Base-by-base conservation (phyloP, 2,329 filamentous ascomycete species). In the Sporothrix globosa region DNA sequence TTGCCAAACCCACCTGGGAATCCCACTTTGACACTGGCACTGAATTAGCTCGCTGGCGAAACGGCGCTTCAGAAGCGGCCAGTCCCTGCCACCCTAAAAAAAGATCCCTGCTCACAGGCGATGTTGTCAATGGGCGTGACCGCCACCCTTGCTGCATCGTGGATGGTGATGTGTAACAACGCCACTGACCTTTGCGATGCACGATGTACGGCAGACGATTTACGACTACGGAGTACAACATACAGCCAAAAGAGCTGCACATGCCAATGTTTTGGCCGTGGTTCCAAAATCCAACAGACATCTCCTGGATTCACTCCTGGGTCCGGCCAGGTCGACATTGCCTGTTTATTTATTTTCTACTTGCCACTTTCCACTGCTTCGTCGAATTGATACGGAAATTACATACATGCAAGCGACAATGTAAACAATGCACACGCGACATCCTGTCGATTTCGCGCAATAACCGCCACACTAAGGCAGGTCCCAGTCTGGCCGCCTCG, bases 381-480 rank as follows among this genome's bases (percentile, higher is more conserved):
- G 34, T 27, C 14, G 27, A 27, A 27, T 58, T 39, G 54, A n/a
- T 21, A 11, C 11, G 1, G 9, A 54, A n/a, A n/a, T 39, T 39
- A 3, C 30, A 30, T 30, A 5, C 30, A 30, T 30, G 30, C 30
- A 30, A 3, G 30, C 30, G 30, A 30, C 30, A 30, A 30, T 3
- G 54, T 58, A 58, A 58, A 56, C 27, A 56, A 56, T 39, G 27
- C 27, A 27, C 7, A 58, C 34, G 30, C 54, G 54, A 58, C 17
- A 30, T 39, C 27, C 54, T 10, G 13, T 10, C 14, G 2, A 27
- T 58, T 27, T 58, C 27, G 54, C 17, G 17, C 24, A 39, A 19
- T 34, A 58, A 30, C 27, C 54, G 54, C 54, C 54, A 58, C 14
- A 58, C 54, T 58, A 34, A 58, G 13, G 54, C 54, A 58, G n/a